Base-by-base conservation (phyloP, 495 filamentous ascomycete species). In the Pseudoneurospora amorphoporcata region DNA sequence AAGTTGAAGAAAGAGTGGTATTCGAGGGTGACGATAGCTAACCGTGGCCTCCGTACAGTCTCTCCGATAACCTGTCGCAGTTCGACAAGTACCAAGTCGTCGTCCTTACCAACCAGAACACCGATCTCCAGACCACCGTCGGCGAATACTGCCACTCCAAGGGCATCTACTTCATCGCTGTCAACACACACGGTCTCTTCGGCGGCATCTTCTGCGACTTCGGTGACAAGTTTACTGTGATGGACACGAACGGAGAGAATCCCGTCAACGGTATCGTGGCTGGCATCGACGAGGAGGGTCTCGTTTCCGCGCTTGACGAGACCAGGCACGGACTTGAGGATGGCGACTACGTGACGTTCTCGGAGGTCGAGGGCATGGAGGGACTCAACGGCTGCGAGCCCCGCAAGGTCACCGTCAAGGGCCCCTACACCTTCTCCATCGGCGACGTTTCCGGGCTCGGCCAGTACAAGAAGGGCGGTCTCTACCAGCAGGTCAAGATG, bases 181-280 rank as follows among this genome's bases (percentile, higher is more conserved):
- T 93, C 17, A 93, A 97, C 77, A 97, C 91, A 3, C 97, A 92
- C 75, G 96, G 96, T 70, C 86, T 99, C 40, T 99, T 99, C 81
- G 96, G 96, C 29, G 90, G 90, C 72, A 91, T 99, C 73, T 99
- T 98, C 85, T 97, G 95, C 77, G 96, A 99, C 78, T 98, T 98
- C 79, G 96, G 96, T 73, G 89, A 95, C 79, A 91, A 95, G 69
- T 98, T 98, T 80, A 91, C 92, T 9, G 86, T 94, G 43, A 90
- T 93, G 70, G 96, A 99, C 80, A 83, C 94, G 12, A 98, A 92
- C 12, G 96, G 96, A 73, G 96, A 99, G 82, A 91, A 91, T 69
- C 90, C 92, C 37, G 83, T 91, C n/a, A 91, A 81, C 77, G 96
- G 96, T 23, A 98, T 99, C 72, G 88, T 99, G 40, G 95, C 95